Base-by-base conservation (phyloP, 495 filamentous ascomycete genomes). In the Daldinia vernicosa region DNA sequence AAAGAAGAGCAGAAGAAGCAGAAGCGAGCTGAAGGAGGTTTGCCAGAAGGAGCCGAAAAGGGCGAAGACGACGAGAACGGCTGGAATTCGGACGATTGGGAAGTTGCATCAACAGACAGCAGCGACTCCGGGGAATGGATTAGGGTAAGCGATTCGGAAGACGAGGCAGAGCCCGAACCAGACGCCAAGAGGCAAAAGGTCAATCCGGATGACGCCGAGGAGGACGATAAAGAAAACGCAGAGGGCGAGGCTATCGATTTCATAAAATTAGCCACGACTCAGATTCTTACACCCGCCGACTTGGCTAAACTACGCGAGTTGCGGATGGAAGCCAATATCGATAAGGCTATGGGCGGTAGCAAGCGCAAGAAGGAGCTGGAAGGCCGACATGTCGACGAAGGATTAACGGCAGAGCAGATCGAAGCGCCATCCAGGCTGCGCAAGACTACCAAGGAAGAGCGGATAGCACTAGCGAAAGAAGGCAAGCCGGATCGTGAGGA, bases 261-360 rank as follows among this genome's bases (percentile, higher is more conserved):
- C 64, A 88, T 88, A 9, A 92, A 85, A 58, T 83, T 97, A 30
- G 92, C 92, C n/a, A 95, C 92, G 0, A 95, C 91, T 4, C 87
- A 90, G 45, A 93, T 98, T 63, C 89, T 98, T 61, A 98, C 94
- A 0, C 94, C 94, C 0, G 93, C 94, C 47, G 94, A 98, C 81
- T 87, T 97, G 26, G 89, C 91, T 63, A 98, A 99, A 77, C 89
- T 99, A 22, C 89, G 91, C 64, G 95, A 98, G 80, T 89, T 99
- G 14, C 90, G 89, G 33, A 81, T 89, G 14, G 81, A 91, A 66
- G 90, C 94, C 60, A 86, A 86, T 32, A 80, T 97, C 54, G 86
- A 90, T 59, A 89, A 91, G 69, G 65, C 79, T 80, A 86, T 87
- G 75, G 85, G 86, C 26, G 72, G 59, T 35, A 75, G 77, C 33